Percentiles rank a stretch among this genome's conserved stretches.
phyloP scores from a whole-genome alignment of 208 protist species.

The Leptomonas seymouri region DNA sequence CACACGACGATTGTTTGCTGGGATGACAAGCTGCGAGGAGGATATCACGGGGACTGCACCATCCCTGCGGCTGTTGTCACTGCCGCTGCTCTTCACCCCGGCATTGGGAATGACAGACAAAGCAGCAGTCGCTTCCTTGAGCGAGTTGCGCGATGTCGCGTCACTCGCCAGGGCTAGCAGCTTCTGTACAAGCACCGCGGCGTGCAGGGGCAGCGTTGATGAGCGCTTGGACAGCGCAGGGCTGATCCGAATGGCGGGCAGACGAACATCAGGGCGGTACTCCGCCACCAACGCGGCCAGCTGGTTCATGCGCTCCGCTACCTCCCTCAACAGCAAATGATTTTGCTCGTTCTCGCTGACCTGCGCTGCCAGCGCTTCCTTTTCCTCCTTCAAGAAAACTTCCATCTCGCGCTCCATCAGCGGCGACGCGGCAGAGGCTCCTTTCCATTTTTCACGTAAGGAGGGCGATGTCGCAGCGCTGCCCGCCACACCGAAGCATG shows the following conservation, averaged over 20 bases:
- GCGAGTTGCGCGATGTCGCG: constrained; percentile 5
- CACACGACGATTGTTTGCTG: constrained; percentile 48
- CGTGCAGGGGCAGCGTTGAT: constrained; percentile 38
- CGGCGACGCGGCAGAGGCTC: constrained; percentile 21
- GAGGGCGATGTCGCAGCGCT: background rate
- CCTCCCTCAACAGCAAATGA: constrained; percentile 34
- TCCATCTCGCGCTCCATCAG: constrained; percentile 49
- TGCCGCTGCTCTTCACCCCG: no score
- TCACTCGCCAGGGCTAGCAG: constrained; percentile 65
- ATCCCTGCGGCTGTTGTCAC: background rate
- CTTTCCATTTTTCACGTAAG: background rate
- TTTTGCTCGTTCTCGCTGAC: constrained; percentile 24
- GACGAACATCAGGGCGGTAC: constrained; percentile 49
- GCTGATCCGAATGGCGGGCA: constrained; percentile 26
- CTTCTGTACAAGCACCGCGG: constrained; percentile 48
- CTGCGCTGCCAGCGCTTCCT: constrained; percentile 22
- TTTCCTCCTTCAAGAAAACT: constrained; percentile 41
- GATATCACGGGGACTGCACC: constrained; percentile 5
- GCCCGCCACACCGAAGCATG: background rate
- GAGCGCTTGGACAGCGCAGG: constrained; percentile 25
- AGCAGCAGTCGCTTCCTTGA: background rate
- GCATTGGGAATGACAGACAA: background rate
- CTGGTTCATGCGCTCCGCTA: constrained; percentile 43
- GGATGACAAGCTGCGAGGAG: constrained; percentile 38
- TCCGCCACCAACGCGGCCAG: constrained; percentile 27